Evolutionary conservation across 177 flowering plant genomes (phyloP).

Genomic region (Tripterygium wilfordii): DNA sequence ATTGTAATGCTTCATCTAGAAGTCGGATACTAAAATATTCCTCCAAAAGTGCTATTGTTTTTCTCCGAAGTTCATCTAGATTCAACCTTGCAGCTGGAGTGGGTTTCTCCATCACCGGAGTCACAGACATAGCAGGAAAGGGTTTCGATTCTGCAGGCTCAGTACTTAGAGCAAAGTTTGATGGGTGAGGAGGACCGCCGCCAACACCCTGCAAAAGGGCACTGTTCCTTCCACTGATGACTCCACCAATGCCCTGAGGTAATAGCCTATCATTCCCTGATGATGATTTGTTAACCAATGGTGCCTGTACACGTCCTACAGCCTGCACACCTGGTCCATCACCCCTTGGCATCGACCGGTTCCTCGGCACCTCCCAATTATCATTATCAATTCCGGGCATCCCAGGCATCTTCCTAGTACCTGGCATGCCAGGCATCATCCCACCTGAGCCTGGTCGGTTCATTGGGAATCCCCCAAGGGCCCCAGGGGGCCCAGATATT

Average conservation of each 20-base stretch:
- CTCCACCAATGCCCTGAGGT: constrained; percentile 73
- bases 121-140: constrained; percentile 18
- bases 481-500: constrained; percentile 41
- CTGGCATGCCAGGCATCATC: constrained; percentile 99
- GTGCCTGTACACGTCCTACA: constrained; percentile 44
- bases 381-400: constrained; percentile 80
- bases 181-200: constrained; percentile 29
- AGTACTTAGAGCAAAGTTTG: constrained; percentile 21
- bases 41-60: constrained; percentile 66
- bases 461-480: constrained; percentile 61
- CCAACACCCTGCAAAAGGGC: constrained; percentile 68
- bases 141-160: constrained; percentile 31
- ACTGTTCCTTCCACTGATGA: constrained; percentile 58
- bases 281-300: constrained; percentile 37
- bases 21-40: constrained; percentile 66
- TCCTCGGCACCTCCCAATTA: constrained; percentile 83
- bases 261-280: constrained; percentile 49
- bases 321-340: constrained; percentile 30
- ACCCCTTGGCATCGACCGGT: constrained; percentile 52
- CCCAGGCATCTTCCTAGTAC: constrained; percentile 82
- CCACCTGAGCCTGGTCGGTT: constrained; percentile 85
- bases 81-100: constrained; percentile 23
- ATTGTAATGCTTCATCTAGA: constrained; percentile 73
- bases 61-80: constrained; percentile 44
- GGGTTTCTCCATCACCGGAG: constrained; percentile 35